Base-by-base conservation (phyloP, 805 yeast genomes). In the Hanseniaspora mollemarum region DNA sequence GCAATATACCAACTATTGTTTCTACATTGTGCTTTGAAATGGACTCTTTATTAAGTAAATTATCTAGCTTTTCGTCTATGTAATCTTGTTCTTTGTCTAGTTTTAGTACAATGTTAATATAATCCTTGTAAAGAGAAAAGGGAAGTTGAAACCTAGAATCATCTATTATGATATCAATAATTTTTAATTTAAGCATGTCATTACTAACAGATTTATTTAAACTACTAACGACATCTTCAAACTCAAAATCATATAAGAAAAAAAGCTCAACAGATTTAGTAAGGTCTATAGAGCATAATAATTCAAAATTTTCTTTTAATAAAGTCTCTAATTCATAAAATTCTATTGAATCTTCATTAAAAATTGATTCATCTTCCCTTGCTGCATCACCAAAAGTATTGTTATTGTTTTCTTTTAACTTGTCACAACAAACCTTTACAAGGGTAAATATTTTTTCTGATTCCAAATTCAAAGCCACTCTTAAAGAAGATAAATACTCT, bases 401-500 rank as follows among this genome's bases (percentile, higher is more conserved):
- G 1, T n/a, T 16, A 6, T 18, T 8, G 39, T 19, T 13, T 5
- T 7, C 37, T 12, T 15, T 45, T 28, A 19, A 15, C n/a, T 19
- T 19, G 21, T 37, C 42, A 13, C 22, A 45, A 12, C 25, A 45
- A 1, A n/a, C 9, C 18, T 46, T 33, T 9, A 46, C 25, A 18
- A 39, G 18, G 1, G 29, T 38, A 31, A 46, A 39, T 2, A 39
- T 25, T 10, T 24, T 21, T 24, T 15, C 8, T 3, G 9, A 1
- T 0, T 37, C 21, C 21, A 38, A 32, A 13, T 19, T 18, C 22
- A 39, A 32, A 22, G 46, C 16, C 9, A 32, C 24, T n/a, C 21
- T 38, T 15, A 43, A 21, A 19, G 49, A 43, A 13, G 39, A 32
- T 13, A 50, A 56, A 21, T 45, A 53, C 10, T 56, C 54, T 7